These are phyloP conservation scores for Petunia hybrid DNA, from an alignment of 305 asterid genomes.

Conservation along the genomic window DNA sequence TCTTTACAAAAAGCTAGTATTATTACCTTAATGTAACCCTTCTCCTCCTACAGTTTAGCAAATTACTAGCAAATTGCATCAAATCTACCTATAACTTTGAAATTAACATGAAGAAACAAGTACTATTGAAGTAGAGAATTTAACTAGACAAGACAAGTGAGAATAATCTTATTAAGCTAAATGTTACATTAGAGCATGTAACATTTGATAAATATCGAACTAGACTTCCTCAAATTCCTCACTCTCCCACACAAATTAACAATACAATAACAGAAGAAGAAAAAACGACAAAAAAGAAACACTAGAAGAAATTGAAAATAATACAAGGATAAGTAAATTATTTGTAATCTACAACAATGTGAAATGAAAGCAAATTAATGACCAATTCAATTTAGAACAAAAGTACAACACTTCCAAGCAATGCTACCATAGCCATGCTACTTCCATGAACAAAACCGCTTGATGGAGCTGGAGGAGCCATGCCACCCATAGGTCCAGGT, in stretches of 20 bases:
- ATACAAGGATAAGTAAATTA: constrained; percentile 29
- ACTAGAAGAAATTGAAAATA: constrained; percentile 17
- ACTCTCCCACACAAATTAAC: constrained; percentile 17
- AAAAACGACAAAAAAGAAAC: background rate
- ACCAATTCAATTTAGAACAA: background rate
- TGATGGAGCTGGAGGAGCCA: constrained; percentile 4
- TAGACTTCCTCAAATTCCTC: constrained; percentile 23
- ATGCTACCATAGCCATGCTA: background rate
- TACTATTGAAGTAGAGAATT: constrained; percentile 1
- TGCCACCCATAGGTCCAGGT: constrained; percentile 12
- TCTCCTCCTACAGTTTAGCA: background rate
- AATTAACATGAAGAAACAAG: background rate
- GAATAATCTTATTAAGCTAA: constrained; percentile 23
- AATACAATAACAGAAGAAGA: background rate
- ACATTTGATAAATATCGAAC: constrained; percentile 22
- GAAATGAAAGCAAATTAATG: constrained; percentile 12
- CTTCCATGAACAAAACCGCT: constrained; percentile 14
- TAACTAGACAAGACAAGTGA: background rate
- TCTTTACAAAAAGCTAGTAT: background rate
- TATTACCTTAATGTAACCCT: background rate
- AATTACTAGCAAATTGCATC: no score
- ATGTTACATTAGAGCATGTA: constrained; percentile 8
- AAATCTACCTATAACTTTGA: background rate
- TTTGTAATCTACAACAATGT: constrained; percentile 29
- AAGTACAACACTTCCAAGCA: constrained; percentile 26